Base-by-base conservation (phyloP, 2,329 filamentous ascomycete genomes). In the Fusarium floridanum region DNA sequence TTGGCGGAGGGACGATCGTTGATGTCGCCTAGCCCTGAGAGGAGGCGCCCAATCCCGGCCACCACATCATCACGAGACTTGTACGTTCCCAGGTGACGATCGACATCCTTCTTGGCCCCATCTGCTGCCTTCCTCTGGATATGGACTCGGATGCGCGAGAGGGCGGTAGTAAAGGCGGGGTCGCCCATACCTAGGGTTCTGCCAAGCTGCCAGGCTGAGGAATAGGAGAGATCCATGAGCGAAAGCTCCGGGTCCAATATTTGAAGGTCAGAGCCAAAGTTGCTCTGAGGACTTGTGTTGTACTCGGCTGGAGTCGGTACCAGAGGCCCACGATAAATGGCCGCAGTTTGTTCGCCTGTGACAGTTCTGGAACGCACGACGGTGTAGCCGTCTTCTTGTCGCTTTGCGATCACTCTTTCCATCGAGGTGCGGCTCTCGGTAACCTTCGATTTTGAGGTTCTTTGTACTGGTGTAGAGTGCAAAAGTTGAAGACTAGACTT, bases 141-240 rank as follows among this genome's bases (percentile, higher is more conserved):
- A 4, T 20, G 10, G 5, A 8, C 34, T 8, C 61, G 50, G 6
- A 68, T 50, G 5, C 62, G 22, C 8, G 45, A 16, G 4, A 85
- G 64, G 0, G 82, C 78, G 7, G 75, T 57, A n/a, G 68, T 78
- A 62, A 84, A 85, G 0, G 65, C 64, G 7, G 77, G 16, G 67
- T 78, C 82, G 0, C 78, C 80, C 2, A 86, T 70, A 0, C 82
- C 85, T n/a, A 85, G 55, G 4, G 77, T 78, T 50, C 79, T 80
- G 0, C 85, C 85, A 1, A 85, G 70, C 50, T 84, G 73, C 85
- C 85, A 87, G 0, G 85, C 85, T 1, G 76, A 61, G 0, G 80
- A 79, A 74, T 86, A 87, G 0, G 82, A 81, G 2, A 86, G 57
- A 65, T 86, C 85, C 81, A 86, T 84, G 6, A 86, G 66, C 0